Conservation (phyloP, 2,329 filamentous ascomycete genomes). For the Verticillium nubilum region DNA sequence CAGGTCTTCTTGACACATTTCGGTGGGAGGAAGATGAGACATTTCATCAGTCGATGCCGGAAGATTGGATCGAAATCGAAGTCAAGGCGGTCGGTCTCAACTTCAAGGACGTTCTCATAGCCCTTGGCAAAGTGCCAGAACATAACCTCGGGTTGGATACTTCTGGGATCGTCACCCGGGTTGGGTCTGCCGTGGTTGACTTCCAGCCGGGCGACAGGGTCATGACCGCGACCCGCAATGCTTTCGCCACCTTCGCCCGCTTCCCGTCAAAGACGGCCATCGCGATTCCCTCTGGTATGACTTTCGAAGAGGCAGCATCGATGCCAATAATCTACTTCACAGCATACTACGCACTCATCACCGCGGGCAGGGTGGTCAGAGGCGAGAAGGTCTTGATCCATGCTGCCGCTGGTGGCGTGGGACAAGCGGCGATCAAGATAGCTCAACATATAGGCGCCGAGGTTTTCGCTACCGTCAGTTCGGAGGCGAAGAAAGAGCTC, state of each 20-base stretch:
- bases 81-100: constrained; percentile 16
- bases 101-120: constrained; percentile 7
- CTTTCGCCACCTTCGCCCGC: no score
- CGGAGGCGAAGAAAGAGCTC: constrained; percentile 1
- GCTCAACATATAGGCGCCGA: neutral
- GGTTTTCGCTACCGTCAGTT: constrained; percentile 19
- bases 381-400: constrained; percentile 17
- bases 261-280: constrained; percentile 10
- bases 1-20: constrained; percentile 1
- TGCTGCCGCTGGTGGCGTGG: constrained; percentile 16
- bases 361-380: constrained; percentile 17
- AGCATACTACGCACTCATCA: constrained; percentile 14
- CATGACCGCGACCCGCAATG: no score
- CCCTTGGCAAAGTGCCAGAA: constrained; percentile 16
- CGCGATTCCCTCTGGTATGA: no score
- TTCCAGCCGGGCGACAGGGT: constrained; percentile 4
- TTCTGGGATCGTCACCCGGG: constrained; percentile 19
- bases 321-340: constrained; percentile 2
- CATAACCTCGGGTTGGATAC: neutral
- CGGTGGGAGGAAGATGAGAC: neutral
- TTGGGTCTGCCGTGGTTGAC: constrained; percentile 12
- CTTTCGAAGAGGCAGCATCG: no score
- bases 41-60: constrained; percentile 1
- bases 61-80: constrained; percentile 17
- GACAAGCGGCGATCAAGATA: constrained; percentile 13